Evolutionary conservation across 345 rosid species (phyloP), one percentile per base, ranked within the genome.

Genomic region (Erucastrum elatum): DNA sequence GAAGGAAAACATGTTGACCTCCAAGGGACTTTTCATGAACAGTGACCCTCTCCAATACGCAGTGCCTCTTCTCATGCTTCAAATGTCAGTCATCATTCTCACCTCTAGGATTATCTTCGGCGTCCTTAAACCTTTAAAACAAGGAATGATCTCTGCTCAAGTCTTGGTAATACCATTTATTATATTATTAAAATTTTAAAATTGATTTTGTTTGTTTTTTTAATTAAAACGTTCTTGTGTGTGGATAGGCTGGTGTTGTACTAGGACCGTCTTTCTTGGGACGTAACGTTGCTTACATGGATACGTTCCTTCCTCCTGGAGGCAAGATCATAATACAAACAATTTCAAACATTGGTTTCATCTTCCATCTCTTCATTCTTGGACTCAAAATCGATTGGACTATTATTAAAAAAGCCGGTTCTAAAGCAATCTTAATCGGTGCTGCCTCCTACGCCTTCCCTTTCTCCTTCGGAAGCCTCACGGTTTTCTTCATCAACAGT

Each of bases 61-160:
- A 62, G 0, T 58, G 33, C 10, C 82, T 68, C 75, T 82, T 68
- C 67, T 82, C 15, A 31, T 77, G 59, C 15, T 73, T 56, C 79
- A 77, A 64, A 82, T 82, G 75, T 68, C 77, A 37, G 31, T 73
- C 67, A 73, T 82, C 49, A 68, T 77, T 44, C 7, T 77, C 68
- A 55, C 68, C 79, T 46, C 81, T 65, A 82, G 81, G 76, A 15
- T 73, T 26, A 55, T 77, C 60, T 77, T 72, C 58, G 64, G 71
- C 6, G 0, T 82, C 10, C 71, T 82, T 64, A 68, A 68, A 41
- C 82, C 84, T 17, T 58, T 72, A 25, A 68, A 73, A 27, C 82
- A 82, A 77, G 81, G 82, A 64, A 82, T 82, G 70, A 82, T 77
- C 72, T 68, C 75, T 64, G 82, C 84, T 41, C 84, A 82, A 77